phyloP scores from a whole-genome alignment of 2,329 filamentous ascomycete genomes.

The Biscogniauxia mediterranea region DNA sequence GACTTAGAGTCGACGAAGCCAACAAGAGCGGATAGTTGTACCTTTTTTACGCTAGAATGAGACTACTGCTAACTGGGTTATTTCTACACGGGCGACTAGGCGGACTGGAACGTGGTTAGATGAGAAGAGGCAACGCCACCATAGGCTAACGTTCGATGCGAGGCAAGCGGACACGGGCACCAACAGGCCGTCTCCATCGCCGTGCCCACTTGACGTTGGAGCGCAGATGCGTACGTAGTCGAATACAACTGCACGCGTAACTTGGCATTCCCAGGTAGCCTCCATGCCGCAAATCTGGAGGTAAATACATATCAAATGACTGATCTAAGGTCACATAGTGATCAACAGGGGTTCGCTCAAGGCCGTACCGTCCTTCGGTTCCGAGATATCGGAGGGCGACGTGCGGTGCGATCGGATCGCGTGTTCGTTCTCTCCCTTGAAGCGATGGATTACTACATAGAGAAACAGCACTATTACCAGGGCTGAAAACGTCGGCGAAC shows the following conservation, averaged over 20 bases:
- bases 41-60: conserved; percentile 10
- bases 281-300: background rate
- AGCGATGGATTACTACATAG: background rate
- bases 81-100: conserved; percentile 5
- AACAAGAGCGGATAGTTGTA: conserved; percentile 13
- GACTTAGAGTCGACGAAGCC: conserved; percentile 1
- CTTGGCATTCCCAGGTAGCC: background rate
- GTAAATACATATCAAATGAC: background rate
- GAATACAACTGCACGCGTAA: background rate
- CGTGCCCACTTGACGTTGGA: conserved; percentile 1
- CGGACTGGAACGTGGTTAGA: conserved; percentile 30
- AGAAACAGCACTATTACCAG: background rate
- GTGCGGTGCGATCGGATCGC: background rate
- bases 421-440: background rate
- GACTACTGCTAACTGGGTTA: conserved; percentile 12
- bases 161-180: conserved; percentile 1
- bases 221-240: conserved; percentile 1
- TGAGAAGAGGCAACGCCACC: conserved; percentile 25
- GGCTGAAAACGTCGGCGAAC: background rate
- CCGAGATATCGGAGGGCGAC: background rate
- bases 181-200: conserved; percentile 7
- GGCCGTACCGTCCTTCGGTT: background rate
- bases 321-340: background rate
- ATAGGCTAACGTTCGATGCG: conserved; percentile 5
- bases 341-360: background rate